Base-by-base conservation (phyloP, 345 rosid species). In the Erysimum cheiranthoides region DNA sequence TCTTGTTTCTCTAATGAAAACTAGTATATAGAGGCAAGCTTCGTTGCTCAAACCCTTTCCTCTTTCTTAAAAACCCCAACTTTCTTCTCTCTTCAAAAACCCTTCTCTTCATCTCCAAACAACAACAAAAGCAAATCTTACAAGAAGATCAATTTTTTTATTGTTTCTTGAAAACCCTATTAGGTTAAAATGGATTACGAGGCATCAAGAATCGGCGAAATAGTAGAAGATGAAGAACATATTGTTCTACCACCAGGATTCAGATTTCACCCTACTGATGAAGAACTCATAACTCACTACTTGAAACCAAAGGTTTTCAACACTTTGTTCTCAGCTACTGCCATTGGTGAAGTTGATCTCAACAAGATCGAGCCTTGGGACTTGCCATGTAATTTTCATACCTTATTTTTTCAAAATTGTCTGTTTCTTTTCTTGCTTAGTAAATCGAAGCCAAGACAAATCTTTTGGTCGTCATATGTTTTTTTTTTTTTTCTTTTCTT, bases 321-420 rank as follows among this genome's bases (percentile, higher is more conserved):
- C 40, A 66, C 68, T 80, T 59, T 50, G 42, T 93, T 93, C 84
- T 69, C 78, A 45, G 90, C 97, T 16, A 35, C 75, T 63, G 96
- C 98, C 59, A 74, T 93, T 68, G 93, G 86, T 56, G 96, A 93
- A 66, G 98, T 80, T 65, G 97, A 93, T 83, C 85, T 93, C 79
- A 93, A 93, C 86, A 91, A 90, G 95, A 81, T 80, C 69, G 98
- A 93, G 38, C 98, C 98, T 3, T 93, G 98, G 98, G 98, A 93
- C 70, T 77, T 93, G 69, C 97, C 93, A 0, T 78, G 98, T 93
- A 81, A 81, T 86, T 71, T 57, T 52, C 39, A 32, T 25, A 67
- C 27, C 49, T 65, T 42, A 39, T 8, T 0, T 12, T 12, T 14
- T 39, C 5, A 42, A 12, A 14, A 13, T 31, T 5, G 11, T 40